These are phyloP conservation scores for Salmacisia buchloeana DNA, from an alignment of 1,284 basidiomycete genomes.

Conservation along the genomic window DNA sequence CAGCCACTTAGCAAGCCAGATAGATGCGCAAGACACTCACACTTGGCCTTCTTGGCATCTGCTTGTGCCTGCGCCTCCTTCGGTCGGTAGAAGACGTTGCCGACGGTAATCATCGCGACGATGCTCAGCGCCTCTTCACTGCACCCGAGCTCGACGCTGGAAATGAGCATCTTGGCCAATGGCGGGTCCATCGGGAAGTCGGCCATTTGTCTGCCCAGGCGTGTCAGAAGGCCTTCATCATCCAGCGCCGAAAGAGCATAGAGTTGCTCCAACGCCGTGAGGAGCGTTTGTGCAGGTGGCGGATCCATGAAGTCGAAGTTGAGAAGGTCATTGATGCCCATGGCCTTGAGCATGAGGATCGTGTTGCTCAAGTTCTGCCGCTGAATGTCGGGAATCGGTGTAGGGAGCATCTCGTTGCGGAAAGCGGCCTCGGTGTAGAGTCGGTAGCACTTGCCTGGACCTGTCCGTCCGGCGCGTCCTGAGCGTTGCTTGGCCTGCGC, in stretches of 20 bases:
- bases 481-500: constrained; percentile 92
- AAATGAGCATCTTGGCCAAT: constrained; percentile 83
- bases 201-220: constrained; percentile 95
- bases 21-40: constrained; percentile 62
- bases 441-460: constrained; percentile 96
- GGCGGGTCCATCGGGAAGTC: constrained; percentile 98
- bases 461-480: constrained; percentile 93
- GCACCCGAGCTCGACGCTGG: constrained; percentile 84
- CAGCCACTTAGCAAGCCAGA: neutral
- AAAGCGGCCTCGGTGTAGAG: constrained; percentile 96
- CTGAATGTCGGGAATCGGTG: constrained; percentile 94
- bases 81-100: constrained; percentile 92
- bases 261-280: constrained; percentile 85
- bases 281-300: constrained; percentile 89
- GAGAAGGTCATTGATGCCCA: constrained; percentile 96
- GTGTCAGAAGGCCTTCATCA: constrained; percentile 89
- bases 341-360: constrained; percentile 92
- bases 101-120: constrained; percentile 94
- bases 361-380: constrained; percentile 87
- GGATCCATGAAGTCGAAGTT: constrained; percentile 99
- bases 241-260: constrained; percentile 94
- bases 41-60: constrained; percentile 94
- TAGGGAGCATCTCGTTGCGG: constrained; percentile 98
- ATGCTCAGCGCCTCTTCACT: constrained; percentile 95
- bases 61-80: constrained; percentile 99